A percentile compares a stretch with the other conserved stretches of the same genome.
phyloP scores from a whole-genome alignment of 345 rosid species.

The Psidium guajava region DNA sequence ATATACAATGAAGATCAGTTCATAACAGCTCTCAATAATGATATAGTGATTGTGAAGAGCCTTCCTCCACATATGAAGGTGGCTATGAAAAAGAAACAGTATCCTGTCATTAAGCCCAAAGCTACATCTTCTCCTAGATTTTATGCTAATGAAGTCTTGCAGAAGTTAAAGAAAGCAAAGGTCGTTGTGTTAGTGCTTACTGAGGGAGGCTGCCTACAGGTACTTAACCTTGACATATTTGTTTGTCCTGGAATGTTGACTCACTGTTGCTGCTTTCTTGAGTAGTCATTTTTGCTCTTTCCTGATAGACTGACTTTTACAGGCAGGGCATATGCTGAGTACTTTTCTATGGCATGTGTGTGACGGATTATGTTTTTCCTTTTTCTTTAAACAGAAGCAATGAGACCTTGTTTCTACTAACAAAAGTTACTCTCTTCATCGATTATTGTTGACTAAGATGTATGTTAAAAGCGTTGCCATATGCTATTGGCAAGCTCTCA shows the following conservation, averaged over 20 bases:
- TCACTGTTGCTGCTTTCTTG: neutral
- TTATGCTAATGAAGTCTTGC: slow-evolving; percentile 74
- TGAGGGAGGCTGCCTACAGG: slow-evolving; percentile 93
- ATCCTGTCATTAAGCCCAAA: slow-evolving; percentile 69
- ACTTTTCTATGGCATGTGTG: neutral
- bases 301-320: neutral
- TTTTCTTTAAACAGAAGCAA: neutral
- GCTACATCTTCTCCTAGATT: slow-evolving; percentile 57
- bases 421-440: neutral
- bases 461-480: no score
- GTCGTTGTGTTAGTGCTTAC: slow-evolving; percentile 66
- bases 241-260: neutral
- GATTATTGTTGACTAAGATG: no score
- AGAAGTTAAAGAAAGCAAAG: slow-evolving; percentile 48
- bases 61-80: slow-evolving; percentile 76
- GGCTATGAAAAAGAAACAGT: slow-evolving; percentile 63
- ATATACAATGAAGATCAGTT: slow-evolving; percentile 90
- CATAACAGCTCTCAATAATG: slow-evolving; percentile 81
- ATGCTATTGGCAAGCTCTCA: neutral
- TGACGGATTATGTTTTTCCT: neutral
- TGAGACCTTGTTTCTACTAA: neutral
- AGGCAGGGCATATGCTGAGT: neutral
- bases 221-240: slow-evolving; percentile 6
- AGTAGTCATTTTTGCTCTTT: neutral
- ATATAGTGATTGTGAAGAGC: slow-evolving; percentile 52